phyloP scores from a whole-genome alignment of 1,284 basidiomycete species.

The Rhodotorula sp. region DNA sequence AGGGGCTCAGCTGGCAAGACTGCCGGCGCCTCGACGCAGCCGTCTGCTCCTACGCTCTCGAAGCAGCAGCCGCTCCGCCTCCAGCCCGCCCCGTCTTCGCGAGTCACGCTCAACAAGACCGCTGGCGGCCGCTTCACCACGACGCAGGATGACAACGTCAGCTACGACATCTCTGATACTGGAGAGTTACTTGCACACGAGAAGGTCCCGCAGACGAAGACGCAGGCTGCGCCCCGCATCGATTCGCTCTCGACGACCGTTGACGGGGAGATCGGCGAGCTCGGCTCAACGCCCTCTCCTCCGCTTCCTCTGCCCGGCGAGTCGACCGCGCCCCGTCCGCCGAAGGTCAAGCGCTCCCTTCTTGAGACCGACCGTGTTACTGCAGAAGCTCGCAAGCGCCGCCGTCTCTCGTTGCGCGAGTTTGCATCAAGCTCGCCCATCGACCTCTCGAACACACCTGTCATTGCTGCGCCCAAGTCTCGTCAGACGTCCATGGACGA shows the following conservation, averaged over 20 bases:
- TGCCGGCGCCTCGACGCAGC: background rate
- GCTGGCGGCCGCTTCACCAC: background rate
- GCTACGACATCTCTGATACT: background rate
- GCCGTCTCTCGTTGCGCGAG: slow-evolving; percentile 7
- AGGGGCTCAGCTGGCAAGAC: background rate
- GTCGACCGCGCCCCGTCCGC: background rate
- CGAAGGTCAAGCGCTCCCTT: background rate
- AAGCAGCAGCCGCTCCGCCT: slow-evolving; percentile 1
- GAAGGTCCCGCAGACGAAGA: background rate
- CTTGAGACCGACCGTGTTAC: background rate
- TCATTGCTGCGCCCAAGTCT: too few relatives aligned
- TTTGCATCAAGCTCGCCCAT: slow-evolving; percentile 20
- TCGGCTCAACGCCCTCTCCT: slow-evolving; percentile 2
- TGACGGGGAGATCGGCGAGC: background rate
- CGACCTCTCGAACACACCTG: background rate
- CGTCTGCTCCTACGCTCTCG: background rate
- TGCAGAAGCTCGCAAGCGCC: background rate
- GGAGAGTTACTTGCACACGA: slow-evolving; percentile 11
- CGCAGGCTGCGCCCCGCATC: background rate
- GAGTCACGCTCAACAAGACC: slow-evolving; percentile 6
- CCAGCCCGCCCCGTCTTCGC: slow-evolving; percentile 1
- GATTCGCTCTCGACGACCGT: background rate
- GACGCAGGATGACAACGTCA: too few relatives aligned
- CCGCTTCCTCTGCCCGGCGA: background rate
- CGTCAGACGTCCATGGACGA: background rate